Base-by-base conservation (phyloP, 208 protist genomes). In the Acanthamoeba sp. region DNA sequence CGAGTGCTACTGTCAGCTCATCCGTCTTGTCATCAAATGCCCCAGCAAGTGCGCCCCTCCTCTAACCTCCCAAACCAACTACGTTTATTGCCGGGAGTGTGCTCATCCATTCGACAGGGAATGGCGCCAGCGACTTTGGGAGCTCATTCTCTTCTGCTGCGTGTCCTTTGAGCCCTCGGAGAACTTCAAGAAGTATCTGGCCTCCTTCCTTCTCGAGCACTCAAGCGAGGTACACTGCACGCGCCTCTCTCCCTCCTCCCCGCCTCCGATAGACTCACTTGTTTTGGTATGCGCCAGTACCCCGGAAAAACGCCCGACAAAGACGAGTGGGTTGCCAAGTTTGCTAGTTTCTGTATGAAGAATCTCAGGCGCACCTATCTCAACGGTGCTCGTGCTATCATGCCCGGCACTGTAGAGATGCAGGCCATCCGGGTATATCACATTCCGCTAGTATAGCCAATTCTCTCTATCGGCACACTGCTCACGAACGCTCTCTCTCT, bases 1-100 rank as follows among this genome's bases (percentile, higher is more conserved):
- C 42, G 89, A 93, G 48, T 69, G 40, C 57, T 93, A 93, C 66
- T 93, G 89, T 29, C 89, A 93, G 40, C 38, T 93, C 18, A 76
- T 93, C 40, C 59, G 89, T 24, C 40, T 93, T 18, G 57, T 34
- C 45, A 22, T 73, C 18, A 12, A 57, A 5, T 48, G 40, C 42
- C 64, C 59, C 40, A 57, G 16, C 36, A 76, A 34, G 89, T 93
- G n/a, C 59, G 57, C 40, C 40, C 27, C n/a, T 14, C 14, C 24
- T 12, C 24, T 66, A 18, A 66, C 24, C 57, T 66, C 24, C 57
- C 24, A 66, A 24, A 24, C 22, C 57, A n/a, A 24, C 18, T 66
- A 66, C 18, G 57, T 73, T 29, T 73, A 0, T 12, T 38, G 64
- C 4, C 64, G n/a, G 64, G 59, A 66, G n/a, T 50, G 12, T 50